Evolutionary conservation across 768 basidiomycete species (phyloP), one percentile per base, ranked within the genome.

Genomic region (Scleroderma bovista): DNA sequence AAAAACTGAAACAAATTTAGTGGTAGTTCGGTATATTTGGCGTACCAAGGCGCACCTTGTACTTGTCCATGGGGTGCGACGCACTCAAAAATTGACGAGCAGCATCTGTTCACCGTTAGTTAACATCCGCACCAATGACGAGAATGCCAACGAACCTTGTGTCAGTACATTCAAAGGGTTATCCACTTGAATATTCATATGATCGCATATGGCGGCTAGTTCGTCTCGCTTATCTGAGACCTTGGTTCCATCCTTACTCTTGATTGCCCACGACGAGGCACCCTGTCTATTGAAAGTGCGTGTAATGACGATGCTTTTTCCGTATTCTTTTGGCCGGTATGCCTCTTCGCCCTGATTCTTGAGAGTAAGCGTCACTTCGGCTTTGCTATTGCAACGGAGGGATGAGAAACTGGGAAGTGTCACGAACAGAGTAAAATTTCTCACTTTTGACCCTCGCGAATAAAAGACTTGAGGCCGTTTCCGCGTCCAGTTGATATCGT

Each of bases 161-260:
- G 90, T 93, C 39, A 95, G 75, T 22, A 99, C 86, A 53, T 91
- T 97, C 82, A 97, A 83, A 2, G 94, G 95, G 60, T 94, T 94
- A 63, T 96, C 93, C 51, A 96, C 90, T 63, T 95, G 93, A 48
- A 99, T 90, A 59, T 93, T 93, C 86, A 96, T 95, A 56, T 93
- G 87, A 62, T 95, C 91, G 59, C 87, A 87, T 44, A 99, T 97
- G 2, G 84, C 80, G 16, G 87, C 77, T 11, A 99, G 68, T 61
- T 97, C 93, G 10, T 91, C 84, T 56, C 83, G 81, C 71, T 89
- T 93, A 13, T 73, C 83, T 31, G 84, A 85, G 51, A 96, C 68
- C 10, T 81, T 61, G 55, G 75, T 77, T 33, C 80, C 82, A 20
- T 85, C 79, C 60, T 76, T 80, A 56, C 69, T 76, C 71, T 79